Base-by-base conservation (phyloP, 2,329 filamentous ascomycete genomes). In the Xylariaceae sp. region DNA sequence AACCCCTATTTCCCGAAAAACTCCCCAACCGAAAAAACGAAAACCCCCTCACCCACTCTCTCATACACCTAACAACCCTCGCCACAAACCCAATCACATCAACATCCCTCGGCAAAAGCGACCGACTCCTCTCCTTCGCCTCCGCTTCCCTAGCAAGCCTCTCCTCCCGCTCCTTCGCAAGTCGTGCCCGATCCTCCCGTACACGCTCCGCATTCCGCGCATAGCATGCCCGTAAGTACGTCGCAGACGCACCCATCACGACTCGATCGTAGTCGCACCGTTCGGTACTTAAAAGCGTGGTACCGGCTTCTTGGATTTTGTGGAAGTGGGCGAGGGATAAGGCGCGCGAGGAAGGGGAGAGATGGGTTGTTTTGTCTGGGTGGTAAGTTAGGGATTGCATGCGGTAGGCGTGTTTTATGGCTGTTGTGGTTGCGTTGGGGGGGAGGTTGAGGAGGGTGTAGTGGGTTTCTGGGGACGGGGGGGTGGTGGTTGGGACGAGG, bases 331-430 rank as follows among this genome's bases (percentile, higher is more conserved):
- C 2, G 11, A 50, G 47, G 1, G 54, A 57, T 9, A 41, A 2
- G 3, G 9, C 45, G n/a, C n/a, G 53, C 18, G 39, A 30, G 2
- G n/a, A 4, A 2, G 8, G 6, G 8, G 5, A 2, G 1, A 41
- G 15, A 15, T 23, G 30, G 9, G 23, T 23, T 2, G n/a, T 3
- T 13, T 62, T 62, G 23, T 61, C 61, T 0, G 53, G 49, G 17
- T 60, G 61, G 18, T 41, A 53, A 2, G 1, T 4, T 1, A 7
- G 10, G 1, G 35, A 41, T 7, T 51, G 15, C 0, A 4, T 34
- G 10, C 44, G 58, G 23, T 61, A 61, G 0, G 52, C 61, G 5
- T 34, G 52, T 45, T 7, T 58, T 17, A 62, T 39, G 2, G 58
- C 53, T 0, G 39, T 5, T 7, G 54, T 39, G 0, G 58, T 37